Conservation (phyloP, 495 filamentous ascomycete species). For the Penicillium cataractarum region DNA sequence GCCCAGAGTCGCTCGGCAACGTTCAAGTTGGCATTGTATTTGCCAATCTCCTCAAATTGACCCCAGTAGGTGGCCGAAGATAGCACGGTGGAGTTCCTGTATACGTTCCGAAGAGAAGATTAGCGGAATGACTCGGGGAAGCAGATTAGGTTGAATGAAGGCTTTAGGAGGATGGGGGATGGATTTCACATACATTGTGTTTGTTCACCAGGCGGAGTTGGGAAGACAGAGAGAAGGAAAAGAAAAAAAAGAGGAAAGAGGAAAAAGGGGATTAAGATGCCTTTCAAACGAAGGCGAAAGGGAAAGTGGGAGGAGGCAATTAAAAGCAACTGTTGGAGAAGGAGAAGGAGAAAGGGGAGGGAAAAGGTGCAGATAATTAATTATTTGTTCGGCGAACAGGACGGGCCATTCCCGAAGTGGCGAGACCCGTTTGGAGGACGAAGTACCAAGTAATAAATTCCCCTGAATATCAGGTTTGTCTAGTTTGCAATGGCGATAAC, state of each 20-base stretch:
- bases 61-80: slow-evolving; percentile 70
- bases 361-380: background rate
- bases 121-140: too few relatives aligned
- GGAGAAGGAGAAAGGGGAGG: background rate
- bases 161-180: background rate
- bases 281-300: too few relatives aligned
- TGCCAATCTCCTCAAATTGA: slow-evolving; percentile 84
- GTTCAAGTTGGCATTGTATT: slow-evolving; percentile 87
- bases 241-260: background rate
- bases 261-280: background rate
- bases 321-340: background rate
- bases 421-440: slow-evolving; percentile 43
- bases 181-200: slow-evolving; percentile 6
- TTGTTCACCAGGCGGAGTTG: background rate
- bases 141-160: background rate
- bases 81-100: slow-evolving; percentile 60
- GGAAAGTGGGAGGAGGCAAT: background rate
- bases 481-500: background rate
- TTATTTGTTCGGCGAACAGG: background rate
- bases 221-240: background rate
- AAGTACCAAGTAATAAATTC: slow-evolving; percentile 9
- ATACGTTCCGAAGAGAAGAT: background rate
- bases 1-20: slow-evolving; percentile 84
- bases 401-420: slow-evolving; percentile 44
- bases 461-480: slow-evolving; percentile 23